A percentile compares a stretch with the other conserved stretches of the same genome.
Evolutionary conservation across 2,329 filamentous ascomycete species (phyloP).

Genomic region (Didymella pinodella): DNA sequence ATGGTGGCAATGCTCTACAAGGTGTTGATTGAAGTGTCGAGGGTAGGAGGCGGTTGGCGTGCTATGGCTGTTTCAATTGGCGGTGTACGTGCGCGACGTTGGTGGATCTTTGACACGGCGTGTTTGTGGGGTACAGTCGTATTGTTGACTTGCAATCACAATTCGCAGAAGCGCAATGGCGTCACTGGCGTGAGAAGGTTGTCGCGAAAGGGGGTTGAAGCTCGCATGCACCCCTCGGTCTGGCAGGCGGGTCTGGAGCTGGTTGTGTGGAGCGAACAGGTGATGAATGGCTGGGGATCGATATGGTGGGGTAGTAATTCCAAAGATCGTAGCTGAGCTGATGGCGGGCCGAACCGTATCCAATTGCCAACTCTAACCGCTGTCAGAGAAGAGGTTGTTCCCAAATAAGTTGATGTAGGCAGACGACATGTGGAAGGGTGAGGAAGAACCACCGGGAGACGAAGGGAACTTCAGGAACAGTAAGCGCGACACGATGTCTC

Average conservation of each 20-base stretch:
- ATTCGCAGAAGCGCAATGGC: slow-evolving; percentile 28
- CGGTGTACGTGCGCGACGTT: slow-evolving; percentile 15
- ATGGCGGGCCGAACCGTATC: slow-evolving; percentile 36
- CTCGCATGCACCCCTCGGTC: slow-evolving; percentile 18
- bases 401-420: slow-evolving; percentile 42
- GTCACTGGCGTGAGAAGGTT: slow-evolving; percentile 27
- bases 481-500: slow-evolving; percentile 47
- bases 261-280: slow-evolving; percentile 29
- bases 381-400: slow-evolving; percentile 50
- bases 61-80: slow-evolving; percentile 6
- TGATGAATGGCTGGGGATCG: slow-evolving; percentile 27
- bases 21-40: slow-evolving; percentile 1
- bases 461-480: slow-evolving; percentile 33
- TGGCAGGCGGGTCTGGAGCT: slow-evolving; percentile 20
- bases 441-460: slow-evolving; percentile 24
- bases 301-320: slow-evolving; percentile 36
- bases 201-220: slow-evolving; percentile 20
- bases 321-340: slow-evolving; percentile 29
- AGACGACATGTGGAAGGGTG: slow-evolving; percentile 48
- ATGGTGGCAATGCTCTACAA: slow-evolving; percentile 53
- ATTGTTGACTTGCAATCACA: slow-evolving; percentile 12
- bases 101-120: slow-evolving; percentile 22
- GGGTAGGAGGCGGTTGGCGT: slow-evolving; percentile 7
- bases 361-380: slow-evolving; percentile 40
- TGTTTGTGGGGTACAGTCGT: slow-evolving; percentile 33